Evolutionary conservation across 139 green algal species (phyloP).

Genomic region (Chlorokybus atmophyticus): DNA sequence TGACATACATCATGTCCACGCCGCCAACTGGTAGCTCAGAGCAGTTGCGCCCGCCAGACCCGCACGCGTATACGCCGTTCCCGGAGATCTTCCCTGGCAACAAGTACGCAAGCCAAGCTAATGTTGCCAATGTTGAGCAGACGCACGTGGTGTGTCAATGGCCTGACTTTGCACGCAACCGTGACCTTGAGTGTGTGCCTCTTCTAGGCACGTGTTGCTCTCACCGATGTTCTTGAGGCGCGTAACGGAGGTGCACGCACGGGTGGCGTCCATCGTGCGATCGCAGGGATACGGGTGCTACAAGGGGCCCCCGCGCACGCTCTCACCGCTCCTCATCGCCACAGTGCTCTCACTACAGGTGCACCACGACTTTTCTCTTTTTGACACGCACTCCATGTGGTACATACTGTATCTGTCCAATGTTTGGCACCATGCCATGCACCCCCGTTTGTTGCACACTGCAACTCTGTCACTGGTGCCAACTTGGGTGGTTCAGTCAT

Average conservation of each 20-base stretch:
- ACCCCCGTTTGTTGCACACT: no score
- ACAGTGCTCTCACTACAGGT: neutral
- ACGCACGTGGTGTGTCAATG: no score
- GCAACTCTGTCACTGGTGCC: no score
- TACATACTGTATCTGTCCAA: no score
- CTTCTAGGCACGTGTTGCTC: conserved; percentile 8
- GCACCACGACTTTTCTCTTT: no score
- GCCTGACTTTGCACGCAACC: no score
- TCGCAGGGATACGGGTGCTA: conserved; percentile 10
- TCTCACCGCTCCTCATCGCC: conserved; percentile 7
- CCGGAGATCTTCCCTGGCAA: conserved; percentile 22
- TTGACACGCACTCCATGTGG: no score
- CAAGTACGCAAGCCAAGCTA: no score
- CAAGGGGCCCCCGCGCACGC: conserved; percentile 7
- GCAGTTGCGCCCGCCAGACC: conserved; percentile 15
- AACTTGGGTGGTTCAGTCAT: no score
- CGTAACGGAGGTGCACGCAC: conserved; percentile 4
- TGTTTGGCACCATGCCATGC: no score
- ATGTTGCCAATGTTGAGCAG: no score
- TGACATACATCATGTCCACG: conserved; percentile 19
- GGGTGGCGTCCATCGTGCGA: neutral
- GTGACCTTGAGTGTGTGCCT: no score
- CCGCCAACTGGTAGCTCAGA: neutral
- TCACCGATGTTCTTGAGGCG: conserved; percentile 9
- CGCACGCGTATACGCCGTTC: conserved; percentile 11